Evolutionary conservation across 306 rosid genomes (phyloP).

Genomic region (Gleditsia sinensis): DNA sequence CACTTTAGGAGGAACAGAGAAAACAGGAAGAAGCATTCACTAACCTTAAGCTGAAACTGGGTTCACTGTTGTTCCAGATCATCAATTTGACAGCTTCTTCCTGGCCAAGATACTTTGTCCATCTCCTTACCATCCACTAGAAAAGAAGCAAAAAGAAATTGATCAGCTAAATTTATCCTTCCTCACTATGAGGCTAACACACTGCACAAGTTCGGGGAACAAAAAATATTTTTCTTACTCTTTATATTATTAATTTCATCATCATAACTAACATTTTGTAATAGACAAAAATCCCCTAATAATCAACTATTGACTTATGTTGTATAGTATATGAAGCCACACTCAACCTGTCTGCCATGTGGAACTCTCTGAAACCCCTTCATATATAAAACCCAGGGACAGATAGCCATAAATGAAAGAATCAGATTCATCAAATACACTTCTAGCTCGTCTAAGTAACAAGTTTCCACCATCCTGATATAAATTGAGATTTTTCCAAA

Average conservation of each 20-base stretch:
- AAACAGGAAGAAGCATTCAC: conserved; percentile 26
- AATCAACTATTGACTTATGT: neutral
- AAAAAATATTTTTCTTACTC: neutral
- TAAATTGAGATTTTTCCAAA: neutral
- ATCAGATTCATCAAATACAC: no score
- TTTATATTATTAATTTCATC: conserved; percentile 1
- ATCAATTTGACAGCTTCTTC: conserved; percentile 79
- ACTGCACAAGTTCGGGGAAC: neutral
- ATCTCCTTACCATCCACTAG: conserved; percentile 92
- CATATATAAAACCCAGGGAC: no score
- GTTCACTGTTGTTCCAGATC: conserved; percentile 87
- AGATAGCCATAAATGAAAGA: no score
- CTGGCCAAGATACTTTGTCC: conserved; percentile 81
- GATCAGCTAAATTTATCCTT: conserved; percentile 3
- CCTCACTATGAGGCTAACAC: neutral
- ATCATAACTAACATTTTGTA: neutral
- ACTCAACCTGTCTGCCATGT: neutral
- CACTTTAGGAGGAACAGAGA: conserved; percentile 13
- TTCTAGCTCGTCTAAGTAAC: no score
- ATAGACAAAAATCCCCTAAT: neutral
- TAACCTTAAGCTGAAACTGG: conserved; percentile 85
- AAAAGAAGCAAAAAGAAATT: conserved; percentile 31
- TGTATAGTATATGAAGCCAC: conserved; percentile 8
- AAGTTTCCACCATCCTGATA: no score
- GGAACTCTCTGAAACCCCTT: no score